Base-by-base conservation (phyloP, 371 early-diverging fungal species). In the Haplosporangium sp. region DNA sequence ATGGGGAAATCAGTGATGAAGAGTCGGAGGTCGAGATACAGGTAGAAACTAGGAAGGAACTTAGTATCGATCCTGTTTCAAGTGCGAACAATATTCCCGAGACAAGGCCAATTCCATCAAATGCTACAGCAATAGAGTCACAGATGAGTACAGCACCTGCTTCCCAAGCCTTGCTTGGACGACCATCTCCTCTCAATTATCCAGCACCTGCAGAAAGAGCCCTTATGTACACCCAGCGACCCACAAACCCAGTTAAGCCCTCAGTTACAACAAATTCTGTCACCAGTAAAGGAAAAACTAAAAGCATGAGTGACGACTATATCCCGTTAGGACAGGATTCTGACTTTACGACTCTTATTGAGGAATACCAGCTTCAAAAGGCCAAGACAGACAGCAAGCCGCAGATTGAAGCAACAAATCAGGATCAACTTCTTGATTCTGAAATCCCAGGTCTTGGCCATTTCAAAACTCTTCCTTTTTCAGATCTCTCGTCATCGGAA, bases 1-100 rank as follows among this genome's bases (percentile, higher is more conserved):
- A 78, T 9, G 78, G 78, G 6, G 78, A 78, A 20, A 69, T 78
- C 53, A 78, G 67, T 20, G 74, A 73, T n/a, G 78, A 78, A 1
- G 77, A 77, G 13, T 7, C 20, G 3, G 39, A 61, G 15, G 42
- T 34, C 7, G 11, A 35, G 20, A 9, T n/a, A 11, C 5, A 50
- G 9, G 3, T 9, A 35, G 35, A 55, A 11, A 55, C 20, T 8
- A n/a, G 15, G n/a, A 50, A 11, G n/a, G 27, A 9, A 20, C 45
- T 37, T 7, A 6, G 11, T n/a, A 7, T 17, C 62, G 27, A 39
- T 10, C 27, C 62, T 19, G 47, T n/a, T 2, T 1, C 47, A 19
- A 44, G 47, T 35, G 3, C 2, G 35, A 55, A 27, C 55, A 35
- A 15, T 8, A 19, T 5, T 52, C 11, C 35, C 2, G 55, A 55